A percentile compares a stretch with the other conserved stretches of the same genome.
These are phyloP conservation scores for Aureobasidium zeae DNA, from an alignment of 2,329 filamentous ascomycete genomes.

Conservation along the genomic window DNA sequence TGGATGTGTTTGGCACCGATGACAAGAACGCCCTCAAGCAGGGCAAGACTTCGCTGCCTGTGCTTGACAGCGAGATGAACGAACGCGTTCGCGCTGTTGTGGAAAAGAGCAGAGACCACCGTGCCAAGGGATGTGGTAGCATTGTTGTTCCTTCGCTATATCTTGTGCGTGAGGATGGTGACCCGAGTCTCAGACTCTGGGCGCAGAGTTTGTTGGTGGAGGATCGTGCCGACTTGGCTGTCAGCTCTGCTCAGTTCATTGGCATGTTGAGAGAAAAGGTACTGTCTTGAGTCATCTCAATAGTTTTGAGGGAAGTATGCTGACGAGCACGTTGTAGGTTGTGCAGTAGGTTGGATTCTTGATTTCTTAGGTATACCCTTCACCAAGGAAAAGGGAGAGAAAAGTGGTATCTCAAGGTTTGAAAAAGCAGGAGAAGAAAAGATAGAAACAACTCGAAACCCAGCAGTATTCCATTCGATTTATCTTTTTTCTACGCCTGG, in stretches of 20 bases:
- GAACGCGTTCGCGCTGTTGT: slow-evolving; percentile 84
- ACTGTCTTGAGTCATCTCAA: too few species aligned
- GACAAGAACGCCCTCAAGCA: slow-evolving; percentile 80
- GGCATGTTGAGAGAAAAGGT: slow-evolving; percentile 92
- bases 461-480: too few species aligned
- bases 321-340: slow-evolving; percentile 2
- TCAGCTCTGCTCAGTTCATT: slow-evolving; percentile 91
- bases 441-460: too few species aligned
- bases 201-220: slow-evolving; percentile 93
- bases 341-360: slow-evolving; percentile 9
- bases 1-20: slow-evolving; percentile 81
- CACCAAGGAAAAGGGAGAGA: too few species aligned
- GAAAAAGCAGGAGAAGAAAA: too few species aligned
- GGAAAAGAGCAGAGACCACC: slow-evolving; percentile 84
- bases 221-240: slow-evolving; percentile 85
- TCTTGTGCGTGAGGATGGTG: slow-evolving; percentile 87
- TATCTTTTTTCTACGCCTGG: too few species aligned
- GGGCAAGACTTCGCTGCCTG: slow-evolving; percentile 78
- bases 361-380: too few species aligned
- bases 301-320: too few species aligned
- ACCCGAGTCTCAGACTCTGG: slow-evolving; percentile 91
- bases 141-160: slow-evolving; percentile 91
- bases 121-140: slow-evolving; percentile 78
- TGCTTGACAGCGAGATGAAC: slow-evolving; percentile 92
- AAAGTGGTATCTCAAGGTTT: too few species aligned